Evolutionary conservation across 257 asterid genomes (phyloP), one percentile per base, ranked within the genome.

Genomic region (Agastache rugosa): DNA sequence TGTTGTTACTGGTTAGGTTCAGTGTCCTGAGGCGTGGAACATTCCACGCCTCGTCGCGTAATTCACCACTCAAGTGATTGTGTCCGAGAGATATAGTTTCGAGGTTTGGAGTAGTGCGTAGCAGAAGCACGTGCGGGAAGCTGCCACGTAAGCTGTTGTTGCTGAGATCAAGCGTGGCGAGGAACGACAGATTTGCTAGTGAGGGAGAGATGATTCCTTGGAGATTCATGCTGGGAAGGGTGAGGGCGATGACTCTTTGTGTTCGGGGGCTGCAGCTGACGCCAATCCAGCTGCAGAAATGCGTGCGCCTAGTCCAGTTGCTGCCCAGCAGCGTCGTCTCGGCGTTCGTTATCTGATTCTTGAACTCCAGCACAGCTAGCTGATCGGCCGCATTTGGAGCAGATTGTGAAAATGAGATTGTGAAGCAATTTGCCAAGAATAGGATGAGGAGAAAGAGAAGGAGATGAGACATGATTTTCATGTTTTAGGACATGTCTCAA

Each of bases 171-270:
- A 78, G 85, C 11, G 27, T 34, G 23, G 48, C 35, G 11, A 84
- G 88, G 61, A 45, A 76, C 5, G 88, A 81, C 1, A 84, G 76
- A 34, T 84, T 84, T 6, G 54, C 84, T 15, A 84, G 14, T 1
- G 76, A 53, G 6, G 81, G 67, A 61, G 88, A 74, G 3, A 81
- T 67, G 25, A 15, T 69, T 8, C 87, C 85, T 39, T 42, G 20
- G 35, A 83, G 80, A 63, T 71, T 67, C 80, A 81, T 78, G 72
- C 51, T 48, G 0, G 83, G 53, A 15, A 83, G 78, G 41, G 50
- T 79, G 31, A 84, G 63, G 50, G 80, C 23, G 8, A 22, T 37
- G 15, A 42, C 48, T 16, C 48, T 42, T 42, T 42, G 48, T 0
- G 0, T 11, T 10, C 11, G 16, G 16, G 48, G 14, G 48, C 16